These are phyloP conservation scores for Priceomyces haplophilus DNA, from an alignment of 805 yeast species.

Conservation along the genomic window DNA sequence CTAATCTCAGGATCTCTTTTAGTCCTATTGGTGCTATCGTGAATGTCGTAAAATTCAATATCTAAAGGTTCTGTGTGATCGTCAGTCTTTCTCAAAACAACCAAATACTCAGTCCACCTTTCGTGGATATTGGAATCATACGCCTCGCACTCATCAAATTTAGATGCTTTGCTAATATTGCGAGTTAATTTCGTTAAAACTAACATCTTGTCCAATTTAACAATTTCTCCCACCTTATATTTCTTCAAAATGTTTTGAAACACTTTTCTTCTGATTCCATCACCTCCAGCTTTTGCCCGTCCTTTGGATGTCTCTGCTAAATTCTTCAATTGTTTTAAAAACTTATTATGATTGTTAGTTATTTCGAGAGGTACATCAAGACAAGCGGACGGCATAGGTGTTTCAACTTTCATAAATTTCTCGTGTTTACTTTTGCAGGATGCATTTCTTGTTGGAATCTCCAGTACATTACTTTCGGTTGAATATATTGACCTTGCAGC, in stretches of 20 bases:
- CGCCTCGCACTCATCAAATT: conserved; percentile 48
- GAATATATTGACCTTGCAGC: not conserved
- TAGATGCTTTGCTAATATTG: conserved; percentile 11
- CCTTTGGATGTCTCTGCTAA: conserved; percentile 25
- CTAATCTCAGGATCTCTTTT: conserved; percentile 20
- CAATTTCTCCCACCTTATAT: conserved; percentile 55
- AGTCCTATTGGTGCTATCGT: conserved; percentile 24
- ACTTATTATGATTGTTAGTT: conserved; percentile 12
- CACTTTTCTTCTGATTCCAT: conserved; percentile 19
- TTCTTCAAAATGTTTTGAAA: conserved; percentile 22
- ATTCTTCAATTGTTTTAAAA: conserved; percentile 18
- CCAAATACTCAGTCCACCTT: conserved; percentile 77
- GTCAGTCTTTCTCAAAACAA: conserved; percentile 67
- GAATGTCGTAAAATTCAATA: conserved; percentile 59
- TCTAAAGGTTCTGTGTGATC: conserved; percentile 48
- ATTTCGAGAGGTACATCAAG: not conserved
- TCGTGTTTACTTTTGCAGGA: not conserved
- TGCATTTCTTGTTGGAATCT: not conserved
- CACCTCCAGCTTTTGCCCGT: conserved; percentile 14
- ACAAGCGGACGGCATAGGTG: not conserved
- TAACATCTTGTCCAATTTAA: conserved; percentile 66
- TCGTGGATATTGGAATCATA: conserved; percentile 57
- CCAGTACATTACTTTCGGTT: conserved; percentile 1
- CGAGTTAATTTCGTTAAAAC: conserved; percentile 53
- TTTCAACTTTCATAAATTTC: not conserved